phyloP scores from a whole-genome alignment of 768 basidiomycete genomes.

The Rubroboletus pulcherrimus region DNA sequence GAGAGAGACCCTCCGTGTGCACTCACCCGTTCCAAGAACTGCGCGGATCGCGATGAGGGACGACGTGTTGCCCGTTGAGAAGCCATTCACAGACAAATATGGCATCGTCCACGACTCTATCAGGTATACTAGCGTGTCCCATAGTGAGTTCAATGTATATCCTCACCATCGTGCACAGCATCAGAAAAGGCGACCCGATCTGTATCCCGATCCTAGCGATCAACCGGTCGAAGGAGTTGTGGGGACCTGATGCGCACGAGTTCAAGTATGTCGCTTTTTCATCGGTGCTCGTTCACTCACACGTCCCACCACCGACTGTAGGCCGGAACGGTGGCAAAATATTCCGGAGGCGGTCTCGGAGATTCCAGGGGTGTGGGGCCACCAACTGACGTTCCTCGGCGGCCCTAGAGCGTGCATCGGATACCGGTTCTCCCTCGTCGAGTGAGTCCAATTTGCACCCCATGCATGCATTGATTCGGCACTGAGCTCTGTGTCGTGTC shows the following conservation, averaged over 20 bases:
- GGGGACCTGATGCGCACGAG: conserved; percentile 59
- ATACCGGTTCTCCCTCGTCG: conserved; percentile 59
- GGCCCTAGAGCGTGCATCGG: conserved; percentile 68
- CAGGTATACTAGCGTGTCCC: conserved; percentile 22
- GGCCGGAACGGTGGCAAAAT: conserved; percentile 62
- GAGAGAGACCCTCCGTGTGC: too few species aligned
- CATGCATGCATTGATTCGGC: too few species aligned
- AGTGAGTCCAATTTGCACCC: conserved; percentile 35
- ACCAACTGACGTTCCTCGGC: conserved; percentile 58
- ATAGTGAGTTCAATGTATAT: not conserved
- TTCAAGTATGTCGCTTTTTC: conserved; percentile 46
- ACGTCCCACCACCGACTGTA: conserved; percentile 17
- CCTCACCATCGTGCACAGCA: conserved; percentile 18
- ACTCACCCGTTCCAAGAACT: conserved; percentile 44
- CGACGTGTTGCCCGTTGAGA: conserved; percentile 48
- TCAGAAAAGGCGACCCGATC: conserved; percentile 43
- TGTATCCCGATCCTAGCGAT: conserved; percentile 52
- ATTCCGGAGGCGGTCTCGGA: conserved; percentile 40
- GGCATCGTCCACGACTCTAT: conserved; percentile 40
- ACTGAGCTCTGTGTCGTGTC: not conserved
- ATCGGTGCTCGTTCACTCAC: not conserved
- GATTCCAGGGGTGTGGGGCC: conserved; percentile 46
- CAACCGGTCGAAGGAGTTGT: conserved; percentile 50
- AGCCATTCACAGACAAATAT: conserved; percentile 41
- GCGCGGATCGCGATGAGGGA: conserved; percentile 47